phyloP scores from a whole-genome alignment of 352 stramenopile species.

The Globisporangium cederbergense region DNA sequence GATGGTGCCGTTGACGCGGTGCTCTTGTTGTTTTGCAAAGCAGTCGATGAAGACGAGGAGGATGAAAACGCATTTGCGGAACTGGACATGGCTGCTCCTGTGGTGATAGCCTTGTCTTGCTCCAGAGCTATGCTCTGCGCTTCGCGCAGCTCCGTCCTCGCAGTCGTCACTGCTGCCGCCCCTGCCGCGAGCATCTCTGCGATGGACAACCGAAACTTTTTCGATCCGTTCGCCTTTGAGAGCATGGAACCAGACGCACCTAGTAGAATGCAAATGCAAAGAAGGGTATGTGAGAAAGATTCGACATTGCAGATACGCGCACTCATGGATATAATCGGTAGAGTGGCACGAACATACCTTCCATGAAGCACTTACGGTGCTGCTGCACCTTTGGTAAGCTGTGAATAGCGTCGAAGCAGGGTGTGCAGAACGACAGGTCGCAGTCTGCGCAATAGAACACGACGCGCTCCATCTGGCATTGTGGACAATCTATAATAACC shows the following conservation, averaged over 20 bases:
- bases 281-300: not conserved
- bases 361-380: slow-evolving; percentile 37
- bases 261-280: slow-evolving; percentile 9
- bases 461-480: slow-evolving; percentile 47
- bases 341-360: slow-evolving; percentile 29
- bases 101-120: not conserved
- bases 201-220: slow-evolving; percentile 38
- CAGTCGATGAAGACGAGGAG: not conserved
- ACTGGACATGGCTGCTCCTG: not conserved
- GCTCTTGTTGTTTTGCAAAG: not conserved
- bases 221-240: slow-evolving; percentile 39
- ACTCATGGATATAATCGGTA: not conserved
- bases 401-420: slow-evolving; percentile 54
- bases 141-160: not conserved
- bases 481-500: slow-evolving; percentile 45
- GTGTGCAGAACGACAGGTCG: slow-evolving; percentile 56
- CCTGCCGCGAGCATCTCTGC: slow-evolving; percentile 26
- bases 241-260: slow-evolving; percentile 40
- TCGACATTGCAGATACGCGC: not conserved
- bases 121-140: not conserved
- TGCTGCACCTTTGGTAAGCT: slow-evolving; percentile 24
- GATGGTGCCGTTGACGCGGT: not conserved
- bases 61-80: not conserved
- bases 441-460: slow-evolving; percentile 56
- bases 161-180: not conserved